A percentile compares a stretch with the other conserved stretches of the same genome.
These are phyloP conservation scores for Gelatoporia subvermispora DNA, from an alignment of 768 basidiomycete genomes.

Conservation along the genomic window DNA sequence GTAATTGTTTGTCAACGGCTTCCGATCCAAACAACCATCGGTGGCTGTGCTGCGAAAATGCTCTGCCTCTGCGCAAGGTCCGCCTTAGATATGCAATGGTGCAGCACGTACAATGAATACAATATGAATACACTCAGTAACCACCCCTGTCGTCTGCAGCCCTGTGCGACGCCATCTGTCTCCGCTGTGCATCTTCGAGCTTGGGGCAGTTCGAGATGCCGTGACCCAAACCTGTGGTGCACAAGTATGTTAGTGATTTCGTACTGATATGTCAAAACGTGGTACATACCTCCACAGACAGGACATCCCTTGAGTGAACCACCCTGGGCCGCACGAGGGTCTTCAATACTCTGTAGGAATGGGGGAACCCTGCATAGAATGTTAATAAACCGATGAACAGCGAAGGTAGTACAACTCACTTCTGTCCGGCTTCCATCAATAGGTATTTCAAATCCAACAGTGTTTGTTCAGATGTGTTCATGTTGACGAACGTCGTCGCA, in stretches of 20 bases:
- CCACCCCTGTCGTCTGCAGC: conserved; percentile 63
- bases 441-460: conserved; percentile 95
- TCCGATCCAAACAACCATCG: no score
- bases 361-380: conserved; percentile 73
- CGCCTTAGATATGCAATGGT: no score
- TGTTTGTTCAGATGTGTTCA: conserved; percentile 96
- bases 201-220: conserved; percentile 95
- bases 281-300: conserved; percentile 80
- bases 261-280: background rate
- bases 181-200: conserved; percentile 85
- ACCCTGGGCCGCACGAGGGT: conserved; percentile 78
- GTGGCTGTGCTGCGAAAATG: no score
- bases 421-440: conserved; percentile 95
- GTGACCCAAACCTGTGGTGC: conserved; percentile 75
- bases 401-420: conserved; percentile 45
- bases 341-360: conserved; percentile 85
- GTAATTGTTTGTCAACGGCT: no score
- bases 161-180: conserved; percentile 87
- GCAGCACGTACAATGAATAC: no score
- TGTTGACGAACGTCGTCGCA: conserved; percentile 97
- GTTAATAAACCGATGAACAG: conserved; percentile 1
- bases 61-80: no score
- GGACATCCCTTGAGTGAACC: conserved; percentile 83
- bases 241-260: conserved; percentile 1
- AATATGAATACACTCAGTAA: conserved; percentile 8